Evolutionary conservation across 2,329 filamentous ascomycete genomes (phyloP), one percentile per base, ranked within the genome.

Genomic region (Sphaerulina vaccinii): DNA sequence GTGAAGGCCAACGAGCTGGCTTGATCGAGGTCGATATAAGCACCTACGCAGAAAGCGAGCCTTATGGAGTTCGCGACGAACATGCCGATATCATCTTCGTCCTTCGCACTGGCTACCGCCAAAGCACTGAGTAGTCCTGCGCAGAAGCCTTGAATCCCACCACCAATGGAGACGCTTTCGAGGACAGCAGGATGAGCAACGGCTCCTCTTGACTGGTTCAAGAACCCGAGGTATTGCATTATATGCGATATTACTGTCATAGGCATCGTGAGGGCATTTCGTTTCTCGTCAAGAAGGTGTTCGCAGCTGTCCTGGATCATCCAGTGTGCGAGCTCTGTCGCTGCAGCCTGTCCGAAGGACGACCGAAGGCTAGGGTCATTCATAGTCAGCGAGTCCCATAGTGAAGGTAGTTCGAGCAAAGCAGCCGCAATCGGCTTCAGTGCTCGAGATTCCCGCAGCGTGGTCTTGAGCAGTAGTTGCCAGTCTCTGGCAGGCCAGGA

Each of bases 41-140:
- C 84, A 18, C 88, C 84, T 23, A 97, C 79, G 39, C 92, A 79
- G 8, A 79, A 81, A 0, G 88, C 90, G 40, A 97, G 77, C 64
- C 85, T 88, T 3, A 81, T 79, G 45, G 89, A 89, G 58, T 91
- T 81, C 71, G 49, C 44, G 19, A 38, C 44, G 27, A 16, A 49
- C 4, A 18, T 11, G 21, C 22, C 45, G 23, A 56, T 23, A n/a
- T 52, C 53, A 13, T 95, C 88, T 62, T 95, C 88, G 13, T 55
- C 37, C 86, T 65, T 88, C 83, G 35, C 87, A 13, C 35, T 27
- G 11, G 49, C 50, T 9, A 56, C 38, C 15, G 50, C 53, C 5
- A 50, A 24, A 5, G 53, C 49, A 27, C 36, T 49, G 8, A 56
- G 33, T 16, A 56, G n/a, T 1, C 53, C 53, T 21, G 49, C 42